phyloP scores from a whole-genome alignment of 495 filamentous ascomycete genomes.

The Hypoxylon lienhwacheense region DNA sequence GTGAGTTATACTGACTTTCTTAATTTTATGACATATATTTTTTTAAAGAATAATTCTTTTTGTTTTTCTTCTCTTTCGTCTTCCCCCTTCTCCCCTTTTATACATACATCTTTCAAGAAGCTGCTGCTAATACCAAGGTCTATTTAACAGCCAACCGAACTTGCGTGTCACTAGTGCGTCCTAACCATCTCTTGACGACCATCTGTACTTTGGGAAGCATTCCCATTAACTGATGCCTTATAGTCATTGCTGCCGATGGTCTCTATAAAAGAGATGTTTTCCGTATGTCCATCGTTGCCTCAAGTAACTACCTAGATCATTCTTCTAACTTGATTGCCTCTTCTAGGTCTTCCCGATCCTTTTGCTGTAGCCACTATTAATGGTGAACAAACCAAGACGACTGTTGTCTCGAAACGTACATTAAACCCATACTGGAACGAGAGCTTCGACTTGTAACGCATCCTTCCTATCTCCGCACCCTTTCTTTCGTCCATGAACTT shows the following conservation, averaged over 20 bases:
- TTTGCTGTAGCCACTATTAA: constrained; percentile 96
- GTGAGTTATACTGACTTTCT: too few relatives aligned
- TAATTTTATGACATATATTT: too few relatives aligned
- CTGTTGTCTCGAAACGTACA: constrained; percentile 92
- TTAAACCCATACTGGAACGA: constrained; percentile 99
- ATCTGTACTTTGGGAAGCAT: neutral
- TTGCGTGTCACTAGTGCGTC: constrained; percentile 65
- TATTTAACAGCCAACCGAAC: constrained; percentile 56
- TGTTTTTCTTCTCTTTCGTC: neutral
- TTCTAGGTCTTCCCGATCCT: constrained; percentile 88
- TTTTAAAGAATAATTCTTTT: too few relatives aligned
- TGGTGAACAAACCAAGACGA: constrained; percentile 96
- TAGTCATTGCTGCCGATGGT: constrained; percentile 97
- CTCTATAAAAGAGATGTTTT: constrained; percentile 99
- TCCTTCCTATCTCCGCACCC: neutral
- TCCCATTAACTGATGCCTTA: constrained; percentile 16
- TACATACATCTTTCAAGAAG: neutral
- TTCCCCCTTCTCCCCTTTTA: neutral
- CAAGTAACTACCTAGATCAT: constrained; percentile 13
- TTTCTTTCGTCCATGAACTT: constrained; percentile 25
- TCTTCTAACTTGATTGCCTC: constrained; percentile 26
- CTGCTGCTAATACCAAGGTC: constrained; percentile 15
- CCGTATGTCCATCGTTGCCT: constrained; percentile 61
- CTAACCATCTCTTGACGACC: constrained; percentile 4
- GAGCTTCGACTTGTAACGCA: constrained; percentile 89